These are phyloP conservation scores for Sclerospora graminicola DNA, from an alignment of 352 stramenopile genomes.

Conservation along the genomic window DNA sequence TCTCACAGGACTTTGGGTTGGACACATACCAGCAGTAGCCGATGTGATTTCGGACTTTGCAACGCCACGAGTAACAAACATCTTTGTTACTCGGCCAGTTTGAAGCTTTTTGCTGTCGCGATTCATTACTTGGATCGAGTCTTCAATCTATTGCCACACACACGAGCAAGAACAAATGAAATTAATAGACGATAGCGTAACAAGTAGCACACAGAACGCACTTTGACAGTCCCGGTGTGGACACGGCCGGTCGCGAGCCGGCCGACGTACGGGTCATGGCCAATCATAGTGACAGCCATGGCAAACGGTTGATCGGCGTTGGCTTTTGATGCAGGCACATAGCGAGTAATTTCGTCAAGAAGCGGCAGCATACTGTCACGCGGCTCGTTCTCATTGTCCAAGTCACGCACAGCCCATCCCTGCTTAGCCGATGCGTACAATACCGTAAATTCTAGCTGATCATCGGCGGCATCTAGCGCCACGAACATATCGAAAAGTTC, in stretches of 20 bases:
- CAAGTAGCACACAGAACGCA: not conserved
- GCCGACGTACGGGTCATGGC: slow-evolving; percentile 97
- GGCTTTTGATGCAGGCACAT: slow-evolving; percentile 85
- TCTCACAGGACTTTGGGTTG: not conserved
- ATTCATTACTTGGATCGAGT: slow-evolving; percentile 87
- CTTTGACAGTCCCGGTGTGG: slow-evolving; percentile 85
- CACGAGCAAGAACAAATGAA: too few species aligned
- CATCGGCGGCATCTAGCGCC: slow-evolving; percentile 86
- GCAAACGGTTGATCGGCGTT: slow-evolving; percentile 85
- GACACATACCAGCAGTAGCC: slow-evolving; percentile 59
- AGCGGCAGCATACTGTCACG: slow-evolving; percentile 90
- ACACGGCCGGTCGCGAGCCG: slow-evolving; percentile 94
- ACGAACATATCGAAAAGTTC: slow-evolving; percentile 97
- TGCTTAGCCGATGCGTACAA: slow-evolving; percentile 94
- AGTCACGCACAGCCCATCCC: slow-evolving; percentile 90
- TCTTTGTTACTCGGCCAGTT: slow-evolving; percentile 74
- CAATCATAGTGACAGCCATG: slow-evolving; percentile 94
- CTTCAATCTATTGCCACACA: slow-evolving; percentile 46
- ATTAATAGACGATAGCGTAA: too few species aligned
- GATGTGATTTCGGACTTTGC: slow-evolving; percentile 78
- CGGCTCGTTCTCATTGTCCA: slow-evolving; percentile 55
- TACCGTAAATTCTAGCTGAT: slow-evolving; percentile 95
- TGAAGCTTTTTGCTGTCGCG: slow-evolving; percentile 76
- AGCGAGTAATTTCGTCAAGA: slow-evolving; percentile 94
- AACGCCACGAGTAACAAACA: slow-evolving; percentile 80